Evolutionary conservation across 2,329 filamentous ascomycete species (phyloP).

Genomic region (Aspergillus clavatus): DNA sequence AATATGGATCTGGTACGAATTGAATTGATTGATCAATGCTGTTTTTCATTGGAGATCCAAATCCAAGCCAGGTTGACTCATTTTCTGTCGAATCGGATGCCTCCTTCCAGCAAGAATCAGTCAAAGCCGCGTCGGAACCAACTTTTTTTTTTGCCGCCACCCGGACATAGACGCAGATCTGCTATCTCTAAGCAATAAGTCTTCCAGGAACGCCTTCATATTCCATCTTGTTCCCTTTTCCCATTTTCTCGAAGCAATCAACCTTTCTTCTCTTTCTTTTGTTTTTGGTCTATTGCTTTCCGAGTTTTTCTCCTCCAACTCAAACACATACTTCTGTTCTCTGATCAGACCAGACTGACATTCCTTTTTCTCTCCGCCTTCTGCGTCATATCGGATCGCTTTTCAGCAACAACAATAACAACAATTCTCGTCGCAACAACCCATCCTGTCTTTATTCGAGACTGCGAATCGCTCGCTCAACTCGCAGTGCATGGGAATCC

Average conservation of each 20-base stretch:
- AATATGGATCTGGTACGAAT: background rate
- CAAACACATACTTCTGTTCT: background rate
- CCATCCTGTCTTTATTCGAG: background rate
- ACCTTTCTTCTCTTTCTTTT: background rate
- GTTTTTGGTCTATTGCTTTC: background rate
- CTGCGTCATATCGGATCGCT: background rate
- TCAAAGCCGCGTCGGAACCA: background rate
- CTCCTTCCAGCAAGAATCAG: background rate
- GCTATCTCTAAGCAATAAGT: background rate
- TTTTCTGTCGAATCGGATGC: background rate
- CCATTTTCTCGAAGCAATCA: background rate
- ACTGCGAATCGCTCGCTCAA: background rate
- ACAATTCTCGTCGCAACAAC: background rate
- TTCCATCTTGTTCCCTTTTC: background rate
- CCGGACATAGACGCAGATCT: no score
- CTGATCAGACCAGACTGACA: background rate
- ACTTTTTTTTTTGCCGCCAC: background rate
- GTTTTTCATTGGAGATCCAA: background rate
- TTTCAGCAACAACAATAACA: background rate
- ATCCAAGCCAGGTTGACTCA: background rate
- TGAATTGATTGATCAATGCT: background rate
- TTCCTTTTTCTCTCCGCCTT: background rate
- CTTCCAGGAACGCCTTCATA: background rate
- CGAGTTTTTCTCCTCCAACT: no score
- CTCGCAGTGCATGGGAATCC: slow-evolving; percentile 11